phyloP scores from a whole-genome alignment of 352 stramenopile species.

The Proteromonas lacertae region DNA sequence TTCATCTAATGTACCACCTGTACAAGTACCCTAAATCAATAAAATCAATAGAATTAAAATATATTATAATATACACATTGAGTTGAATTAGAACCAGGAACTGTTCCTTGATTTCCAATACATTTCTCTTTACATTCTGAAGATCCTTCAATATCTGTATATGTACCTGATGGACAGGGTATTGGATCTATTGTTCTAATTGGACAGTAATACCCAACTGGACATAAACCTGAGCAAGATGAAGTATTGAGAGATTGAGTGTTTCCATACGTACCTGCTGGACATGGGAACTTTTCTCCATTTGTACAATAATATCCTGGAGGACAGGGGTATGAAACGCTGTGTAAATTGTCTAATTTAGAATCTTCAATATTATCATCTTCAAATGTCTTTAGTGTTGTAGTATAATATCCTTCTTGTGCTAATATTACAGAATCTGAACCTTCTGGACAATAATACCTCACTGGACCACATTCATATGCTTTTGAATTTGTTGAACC shows the following conservation, averaged over 20 bases:
- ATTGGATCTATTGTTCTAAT: slow-evolving; percentile 1
- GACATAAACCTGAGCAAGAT: slow-evolving; percentile 21
- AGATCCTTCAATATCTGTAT: too few species aligned
- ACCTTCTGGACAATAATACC: slow-evolving; percentile 6
- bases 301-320: slow-evolving; percentile 4
- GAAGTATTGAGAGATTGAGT: slow-evolving; percentile 10
- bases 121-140: too few species aligned
- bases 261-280: slow-evolving; percentile 26
- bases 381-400: neutral
- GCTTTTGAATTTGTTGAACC: neutral
- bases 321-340: neutral
- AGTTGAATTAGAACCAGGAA: too few species aligned
- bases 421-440: slow-evolving; percentile 5
- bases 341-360: neutral
- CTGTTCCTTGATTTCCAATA: too few species aligned
- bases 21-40: too few species aligned
- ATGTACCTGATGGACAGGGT: neutral
- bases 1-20: too few species aligned
- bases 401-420: slow-evolving; percentile 7
- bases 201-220: slow-evolving; percentile 25
- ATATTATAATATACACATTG: too few species aligned
- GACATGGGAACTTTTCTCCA: slow-evolving; percentile 23
- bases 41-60: too few species aligned
- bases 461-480: neutral
- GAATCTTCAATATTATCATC: neutral